A percentile compares a stretch with the other conserved stretches of the same genome.
phyloP scores from a whole-genome alignment of 805 yeast species.

The Zygosaccharomyces lentus region DNA sequence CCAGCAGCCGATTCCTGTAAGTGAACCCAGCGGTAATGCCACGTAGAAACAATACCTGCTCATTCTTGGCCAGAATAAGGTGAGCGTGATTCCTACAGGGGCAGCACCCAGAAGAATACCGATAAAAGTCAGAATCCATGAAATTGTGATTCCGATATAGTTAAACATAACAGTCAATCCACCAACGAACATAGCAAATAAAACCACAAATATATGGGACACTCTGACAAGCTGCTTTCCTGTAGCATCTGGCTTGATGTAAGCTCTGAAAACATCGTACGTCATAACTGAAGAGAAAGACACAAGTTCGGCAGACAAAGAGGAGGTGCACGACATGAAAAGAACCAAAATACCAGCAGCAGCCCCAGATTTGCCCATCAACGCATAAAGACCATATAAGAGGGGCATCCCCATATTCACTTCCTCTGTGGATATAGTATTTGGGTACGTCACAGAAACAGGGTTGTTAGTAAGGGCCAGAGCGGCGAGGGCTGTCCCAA shows the following conservation, averaged over 20 bases:
- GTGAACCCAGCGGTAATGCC: constrained; percentile 45
- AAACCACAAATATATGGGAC: constrained; percentile 32
- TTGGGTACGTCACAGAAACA: constrained; percentile 38
- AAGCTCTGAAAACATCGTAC: constrained; percentile 37
- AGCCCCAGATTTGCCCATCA: constrained; percentile 38
- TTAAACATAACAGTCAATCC: constrained; percentile 34
- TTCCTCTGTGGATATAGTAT: constrained; percentile 32
- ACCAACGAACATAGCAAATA: constrained; percentile 30
- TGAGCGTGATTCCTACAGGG: constrained; percentile 29
- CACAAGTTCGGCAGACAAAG: constrained; percentile 38
- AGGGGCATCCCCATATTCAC: constrained; percentile 38
- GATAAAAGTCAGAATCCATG: constrained; percentile 35
- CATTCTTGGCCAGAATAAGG: constrained; percentile 29
- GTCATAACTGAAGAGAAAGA: constrained; percentile 37
- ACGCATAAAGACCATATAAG: constrained; percentile 26
- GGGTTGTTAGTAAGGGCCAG: constrained; percentile 31
- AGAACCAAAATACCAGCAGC: constrained; percentile 37
- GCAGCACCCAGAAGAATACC: constrained; percentile 38
- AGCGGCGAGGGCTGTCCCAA: constrained; percentile 34
- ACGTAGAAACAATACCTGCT: constrained; percentile 9
- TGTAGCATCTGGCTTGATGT: constrained; percentile 36
- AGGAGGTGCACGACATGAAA: constrained; percentile 39
- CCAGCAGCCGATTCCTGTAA: constrained; percentile 49
- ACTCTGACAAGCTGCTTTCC: constrained; percentile 33
- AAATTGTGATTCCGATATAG: constrained; percentile 36